These are phyloP conservation scores for Mycena floridula DNA, from an alignment of 768 basidiomycete genomes.

Conservation along the genomic window DNA sequence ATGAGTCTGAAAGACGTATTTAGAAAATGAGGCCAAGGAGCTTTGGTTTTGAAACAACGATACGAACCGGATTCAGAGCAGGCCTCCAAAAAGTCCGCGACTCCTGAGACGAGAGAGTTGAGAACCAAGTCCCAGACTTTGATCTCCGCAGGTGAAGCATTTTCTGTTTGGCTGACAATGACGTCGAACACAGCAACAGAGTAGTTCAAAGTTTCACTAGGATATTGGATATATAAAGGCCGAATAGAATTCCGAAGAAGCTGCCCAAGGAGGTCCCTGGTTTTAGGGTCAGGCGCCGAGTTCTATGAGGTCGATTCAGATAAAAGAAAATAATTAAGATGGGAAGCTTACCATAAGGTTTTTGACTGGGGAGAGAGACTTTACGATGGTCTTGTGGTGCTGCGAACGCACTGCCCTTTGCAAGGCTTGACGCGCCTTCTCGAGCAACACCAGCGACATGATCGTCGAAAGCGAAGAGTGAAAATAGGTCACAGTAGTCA, in stretches of 20 bases:
- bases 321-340: too few species aligned
- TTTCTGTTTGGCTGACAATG: neutral
- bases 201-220: neutral
- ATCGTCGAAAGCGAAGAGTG: neutral
- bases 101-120: neutral
- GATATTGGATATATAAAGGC: neutral
- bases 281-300: too few species aligned
- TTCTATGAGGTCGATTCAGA: too few species aligned
- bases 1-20: neutral
- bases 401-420: too few species aligned
- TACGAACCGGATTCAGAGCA: neutral
- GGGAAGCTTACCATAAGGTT: too few species aligned
- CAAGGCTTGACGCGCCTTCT: too few species aligned
- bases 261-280: neutral
- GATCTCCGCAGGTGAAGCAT: neutral
- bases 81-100: neutral
- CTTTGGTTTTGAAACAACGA: too few species aligned
- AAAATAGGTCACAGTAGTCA: too few species aligned
- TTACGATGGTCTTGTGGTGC: too few species aligned
- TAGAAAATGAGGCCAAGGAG: neutral
- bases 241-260: neutral
- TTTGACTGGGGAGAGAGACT: too few species aligned
- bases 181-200: neutral
- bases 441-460: too few species aligned
- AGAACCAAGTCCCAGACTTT: neutral